Conservation (phyloP, 352 stramenopile species). For the Pythium aquatile region DNA sequence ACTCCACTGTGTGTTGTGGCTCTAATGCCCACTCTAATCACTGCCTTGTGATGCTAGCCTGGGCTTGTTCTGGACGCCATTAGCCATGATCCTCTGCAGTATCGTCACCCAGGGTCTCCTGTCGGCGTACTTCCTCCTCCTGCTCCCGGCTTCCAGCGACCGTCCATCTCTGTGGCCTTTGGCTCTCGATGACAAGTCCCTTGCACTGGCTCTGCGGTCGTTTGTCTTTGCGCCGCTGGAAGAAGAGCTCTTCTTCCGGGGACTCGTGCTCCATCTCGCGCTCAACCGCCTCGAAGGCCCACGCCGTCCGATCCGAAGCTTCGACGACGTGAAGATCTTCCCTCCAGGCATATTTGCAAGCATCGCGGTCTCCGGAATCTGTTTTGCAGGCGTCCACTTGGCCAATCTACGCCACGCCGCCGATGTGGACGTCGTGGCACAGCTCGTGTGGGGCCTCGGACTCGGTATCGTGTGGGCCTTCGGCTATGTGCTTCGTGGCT, state of each 20-base stretch:
- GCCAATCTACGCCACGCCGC: slow-evolving; percentile 32
- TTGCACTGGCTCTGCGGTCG: slow-evolving; percentile 22
- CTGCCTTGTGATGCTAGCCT: neutral
- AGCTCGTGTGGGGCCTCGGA: slow-evolving; percentile 41
- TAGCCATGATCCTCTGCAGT: neutral
- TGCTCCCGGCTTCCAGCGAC: neutral
- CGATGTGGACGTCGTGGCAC: slow-evolving; percentile 29
- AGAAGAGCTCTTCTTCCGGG: slow-evolving; percentile 72
- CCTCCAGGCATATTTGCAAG: slow-evolving; percentile 15
- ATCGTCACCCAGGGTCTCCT: neutral
- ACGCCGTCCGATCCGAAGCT: neutral
- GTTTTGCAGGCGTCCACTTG: slow-evolving; percentile 57
- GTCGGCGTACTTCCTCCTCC: neutral
- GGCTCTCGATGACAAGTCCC: neutral
- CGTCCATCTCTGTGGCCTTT: neutral
- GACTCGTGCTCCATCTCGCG: slow-evolving; percentile 39
- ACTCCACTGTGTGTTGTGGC: neutral
- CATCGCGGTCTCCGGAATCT: slow-evolving; percentile 30
- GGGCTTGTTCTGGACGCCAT: slow-evolving; percentile 15
- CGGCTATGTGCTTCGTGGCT: slow-evolving; percentile 34
- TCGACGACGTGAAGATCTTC: neutral
- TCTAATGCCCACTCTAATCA: neutral
- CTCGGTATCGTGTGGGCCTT: slow-evolving; percentile 52
- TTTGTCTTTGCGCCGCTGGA: slow-evolving; percentile 44
- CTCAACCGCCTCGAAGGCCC: slow-evolving; percentile 39